These are phyloP conservation scores for Drechmeria coniospora DNA, from an alignment of 2,329 filamentous ascomycete genomes.

Conservation along the genomic window DNA sequence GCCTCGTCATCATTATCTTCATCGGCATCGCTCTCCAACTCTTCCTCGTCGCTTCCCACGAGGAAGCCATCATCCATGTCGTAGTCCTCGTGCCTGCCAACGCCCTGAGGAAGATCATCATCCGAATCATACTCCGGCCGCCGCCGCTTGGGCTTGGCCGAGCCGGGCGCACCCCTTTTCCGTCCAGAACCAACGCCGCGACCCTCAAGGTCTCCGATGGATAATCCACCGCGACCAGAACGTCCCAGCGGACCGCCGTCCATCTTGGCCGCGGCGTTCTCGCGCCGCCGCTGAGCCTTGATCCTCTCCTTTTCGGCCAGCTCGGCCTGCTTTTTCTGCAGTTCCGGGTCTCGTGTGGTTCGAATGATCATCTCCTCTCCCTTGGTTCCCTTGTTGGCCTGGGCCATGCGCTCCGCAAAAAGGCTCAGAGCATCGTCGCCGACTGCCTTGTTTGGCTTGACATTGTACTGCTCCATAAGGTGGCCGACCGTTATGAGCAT, in stretches of 20 bases:
- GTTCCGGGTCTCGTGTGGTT: conserved; percentile 58
- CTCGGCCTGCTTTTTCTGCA: conserved; percentile 60
- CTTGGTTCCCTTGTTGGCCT: conserved; percentile 40
- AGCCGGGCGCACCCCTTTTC: conserved; percentile 36
- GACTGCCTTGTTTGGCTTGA: conserved; percentile 50
- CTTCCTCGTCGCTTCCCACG: conserved; percentile 60
- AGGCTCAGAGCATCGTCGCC: conserved; percentile 57
- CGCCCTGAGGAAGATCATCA: conserved; percentile 49
- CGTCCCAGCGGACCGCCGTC: conserved; percentile 38
- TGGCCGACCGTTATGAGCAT: conserved; percentile 61
- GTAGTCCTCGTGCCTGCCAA: conserved; percentile 55
- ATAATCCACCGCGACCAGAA: conserved; percentile 41
- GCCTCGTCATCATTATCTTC: conserved; percentile 49
- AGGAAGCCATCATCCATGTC: conserved; percentile 70
- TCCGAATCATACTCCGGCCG: conserved; percentile 61
- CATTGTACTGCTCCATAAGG: conserved; percentile 55
- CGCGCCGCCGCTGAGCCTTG: conserved; percentile 48
- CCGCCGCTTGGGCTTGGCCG: conserved; percentile 34
- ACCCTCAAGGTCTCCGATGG: conserved; percentile 55
- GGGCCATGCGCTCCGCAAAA: conserved; percentile 51
- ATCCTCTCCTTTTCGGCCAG: conserved; percentile 58
- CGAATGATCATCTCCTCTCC: conserved; percentile 52
- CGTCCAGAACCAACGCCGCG: conserved; percentile 33
- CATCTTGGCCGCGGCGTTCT: conserved; percentile 51
- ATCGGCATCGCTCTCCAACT: conserved; percentile 41